Percentiles rank a stretch among this genome's conserved stretches.
Evolutionary conservation across 176 grass and related monocot genomes (phyloP).

Genomic region (Carex cristatella): DNA sequence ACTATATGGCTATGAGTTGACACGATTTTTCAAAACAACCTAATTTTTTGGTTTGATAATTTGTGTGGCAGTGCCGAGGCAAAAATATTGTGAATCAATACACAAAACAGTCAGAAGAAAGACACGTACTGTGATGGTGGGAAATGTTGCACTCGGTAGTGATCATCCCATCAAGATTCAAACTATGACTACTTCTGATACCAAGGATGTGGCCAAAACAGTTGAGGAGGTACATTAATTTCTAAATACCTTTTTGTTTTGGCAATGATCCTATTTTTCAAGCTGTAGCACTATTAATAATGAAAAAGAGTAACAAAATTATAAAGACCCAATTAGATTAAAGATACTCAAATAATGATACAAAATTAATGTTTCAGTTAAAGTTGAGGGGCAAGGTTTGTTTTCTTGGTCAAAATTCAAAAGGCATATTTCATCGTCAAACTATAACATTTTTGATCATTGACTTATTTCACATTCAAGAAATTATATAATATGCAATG

Average conservation of each 20-base stretch:
- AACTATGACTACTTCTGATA: constrained; percentile 97
- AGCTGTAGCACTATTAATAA: not conserved
- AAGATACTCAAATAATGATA: not conserved
- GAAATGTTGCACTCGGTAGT: constrained; percentile 87
- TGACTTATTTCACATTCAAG: not conserved
- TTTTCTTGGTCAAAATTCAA: not conserved
- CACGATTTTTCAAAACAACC: not conserved
- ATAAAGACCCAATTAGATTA: not conserved
- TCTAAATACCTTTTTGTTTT: not conserved
- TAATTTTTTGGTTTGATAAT: not conserved
- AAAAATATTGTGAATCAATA: constrained; percentile 92
- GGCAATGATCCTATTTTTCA: not conserved
- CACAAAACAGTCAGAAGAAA: constrained; percentile 80
- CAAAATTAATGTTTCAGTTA: not conserved
- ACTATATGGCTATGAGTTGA: not conserved
- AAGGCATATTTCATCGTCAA: not conserved
- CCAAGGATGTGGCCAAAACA: constrained; percentile 85
- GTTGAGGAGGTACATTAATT: constrained; percentile 68
- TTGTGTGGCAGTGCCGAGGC: constrained; percentile 63
- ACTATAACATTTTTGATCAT: not conserved
- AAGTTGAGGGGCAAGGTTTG: not conserved
- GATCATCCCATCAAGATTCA: constrained; percentile 95
- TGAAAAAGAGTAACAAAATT: not conserved
- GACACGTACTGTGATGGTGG: constrained; percentile 94
- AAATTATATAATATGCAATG: not conserved